Conservation (phyloP, 441 rosid species). For the Arabidopsis hybrid region DNA sequence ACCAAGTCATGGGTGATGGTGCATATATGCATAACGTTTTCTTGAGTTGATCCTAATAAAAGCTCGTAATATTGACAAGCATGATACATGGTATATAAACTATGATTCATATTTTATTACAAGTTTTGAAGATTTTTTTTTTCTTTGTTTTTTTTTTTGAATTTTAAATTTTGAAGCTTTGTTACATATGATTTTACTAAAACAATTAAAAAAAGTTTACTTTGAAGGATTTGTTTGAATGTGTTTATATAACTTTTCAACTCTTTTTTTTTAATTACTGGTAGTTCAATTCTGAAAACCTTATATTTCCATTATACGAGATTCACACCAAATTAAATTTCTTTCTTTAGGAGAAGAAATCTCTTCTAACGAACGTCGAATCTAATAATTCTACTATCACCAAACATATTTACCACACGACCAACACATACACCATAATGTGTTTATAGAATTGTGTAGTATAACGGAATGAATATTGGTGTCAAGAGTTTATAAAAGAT, state of each 20-base stretch:
- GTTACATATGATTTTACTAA: background rate
- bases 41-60: background rate
- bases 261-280: too few relatives aligned
- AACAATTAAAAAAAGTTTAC: background rate
- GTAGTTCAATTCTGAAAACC: too few relatives aligned
- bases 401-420: too few relatives aligned
- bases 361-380: too few relatives aligned
- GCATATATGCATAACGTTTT: background rate
- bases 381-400: too few relatives aligned
- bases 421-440: too few relatives aligned
- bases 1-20: slow-evolving; percentile 10
- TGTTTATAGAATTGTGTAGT: too few relatives aligned
- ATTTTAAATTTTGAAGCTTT: background rate
- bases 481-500: slow-evolving; percentile 3
- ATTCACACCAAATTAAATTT: too few relatives aligned
- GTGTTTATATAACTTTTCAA: background rate
- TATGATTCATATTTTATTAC: background rate
- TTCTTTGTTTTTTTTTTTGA: too few relatives aligned
- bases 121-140: background rate
- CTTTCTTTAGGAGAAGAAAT: too few relatives aligned
- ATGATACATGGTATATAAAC: background rate
- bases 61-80: background rate
- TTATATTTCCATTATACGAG: too few relatives aligned
- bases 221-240: background rate
- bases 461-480: background rate